Evolutionary conservation across 768 basidiomycete species (phyloP).

Genomic region (Candolleomyces aberdarensis): DNA sequence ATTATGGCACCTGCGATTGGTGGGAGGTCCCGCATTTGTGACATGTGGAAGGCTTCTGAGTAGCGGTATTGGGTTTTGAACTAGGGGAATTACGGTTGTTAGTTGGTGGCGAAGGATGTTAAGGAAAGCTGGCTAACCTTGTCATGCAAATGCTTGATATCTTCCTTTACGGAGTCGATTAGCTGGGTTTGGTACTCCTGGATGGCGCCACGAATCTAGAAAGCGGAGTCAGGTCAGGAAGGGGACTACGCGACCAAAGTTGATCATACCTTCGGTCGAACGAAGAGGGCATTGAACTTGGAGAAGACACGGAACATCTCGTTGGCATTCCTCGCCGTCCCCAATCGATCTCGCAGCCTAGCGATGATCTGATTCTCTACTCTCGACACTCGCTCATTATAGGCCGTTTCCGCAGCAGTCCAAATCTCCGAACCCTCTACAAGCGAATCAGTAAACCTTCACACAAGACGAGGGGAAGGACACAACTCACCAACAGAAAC

Average conservation of each 20-base stretch:
- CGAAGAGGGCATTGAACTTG: slow-evolving; percentile 85
- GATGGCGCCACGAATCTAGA: slow-evolving; percentile 92
- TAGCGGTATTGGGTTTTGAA: slow-evolving; percentile 96
- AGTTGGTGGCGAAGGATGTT: not conserved
- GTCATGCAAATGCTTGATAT: slow-evolving; percentile 92
- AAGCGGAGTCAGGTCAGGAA: not conserved
- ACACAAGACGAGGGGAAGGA: not conserved
- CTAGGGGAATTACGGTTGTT: slow-evolving; percentile 28
- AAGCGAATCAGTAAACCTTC: not conserved
- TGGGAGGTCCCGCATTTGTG: slow-evolving; percentile 96
- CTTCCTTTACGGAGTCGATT: slow-evolving; percentile 98
- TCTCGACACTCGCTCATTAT: slow-evolving; percentile 94
- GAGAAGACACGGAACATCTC: slow-evolving; percentile 99
- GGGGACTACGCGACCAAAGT: not conserved
- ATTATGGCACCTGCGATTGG: slow-evolving; percentile 98
- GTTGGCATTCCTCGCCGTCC: slow-evolving; percentile 94
- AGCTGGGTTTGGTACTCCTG: slow-evolving; percentile 99
- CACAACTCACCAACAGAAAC: slow-evolving; percentile 70
- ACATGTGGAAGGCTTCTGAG: slow-evolving; percentile 97
- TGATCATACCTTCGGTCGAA: slow-evolving; percentile 13
- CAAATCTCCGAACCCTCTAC: slow-evolving; percentile 96
- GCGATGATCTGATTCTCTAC: slow-evolving; percentile 99
- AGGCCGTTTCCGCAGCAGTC: slow-evolving; percentile 95
- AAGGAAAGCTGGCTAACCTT: slow-evolving; percentile 47
- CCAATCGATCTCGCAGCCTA: slow-evolving; percentile 83